phyloP scores from a whole-genome alignment of 768 basidiomycete genomes.

The Leccinellum albellum region DNA sequence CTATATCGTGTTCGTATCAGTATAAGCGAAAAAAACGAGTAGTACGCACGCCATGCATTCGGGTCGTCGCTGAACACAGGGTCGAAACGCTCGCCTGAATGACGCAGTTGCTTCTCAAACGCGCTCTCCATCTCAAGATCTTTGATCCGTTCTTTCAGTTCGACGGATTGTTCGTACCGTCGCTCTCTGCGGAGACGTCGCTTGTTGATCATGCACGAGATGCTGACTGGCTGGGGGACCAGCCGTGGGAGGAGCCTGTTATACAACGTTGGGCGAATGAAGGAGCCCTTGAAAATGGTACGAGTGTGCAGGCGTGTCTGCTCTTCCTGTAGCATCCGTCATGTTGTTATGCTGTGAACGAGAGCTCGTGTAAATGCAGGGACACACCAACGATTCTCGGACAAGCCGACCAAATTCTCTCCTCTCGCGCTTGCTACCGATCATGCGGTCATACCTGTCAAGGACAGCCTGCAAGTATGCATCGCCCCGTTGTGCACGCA shows the following conservation, averaged over 20 bases:
- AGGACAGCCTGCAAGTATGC: constrained; percentile 43
- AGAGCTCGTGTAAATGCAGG: not conserved
- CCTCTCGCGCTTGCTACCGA: constrained; percentile 49
- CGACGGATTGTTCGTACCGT: constrained; percentile 37
- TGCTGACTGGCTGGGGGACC: constrained; percentile 70
- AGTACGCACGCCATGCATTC: constrained; percentile 22
- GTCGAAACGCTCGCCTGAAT: constrained; percentile 13
- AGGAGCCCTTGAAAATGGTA: constrained; percentile 69
- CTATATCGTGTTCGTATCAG: constrained; percentile 26
- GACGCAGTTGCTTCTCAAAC: constrained; percentile 35
- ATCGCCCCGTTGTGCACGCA: constrained; percentile 53
- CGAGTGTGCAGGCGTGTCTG: constrained; percentile 49
- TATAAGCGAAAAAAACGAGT: not conserved
- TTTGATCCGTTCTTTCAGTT: constrained; percentile 32
- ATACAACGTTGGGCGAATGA: constrained; percentile 58
- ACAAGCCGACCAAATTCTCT: constrained; percentile 44
- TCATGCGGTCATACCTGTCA: constrained; percentile 54
- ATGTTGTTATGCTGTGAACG: not conserved
- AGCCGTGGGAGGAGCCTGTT: constrained; percentile 76
- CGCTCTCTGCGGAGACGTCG: constrained; percentile 43
- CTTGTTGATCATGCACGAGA: constrained; percentile 64
- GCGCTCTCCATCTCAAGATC: constrained; percentile 35
- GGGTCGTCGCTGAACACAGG: constrained; percentile 27
- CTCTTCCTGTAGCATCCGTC: constrained; percentile 45
- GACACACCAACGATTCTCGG: constrained; percentile 50